phyloP scores from a whole-genome alignment of 1,284 basidiomycete genomes.

The Takashimella tepidaria region DNA sequence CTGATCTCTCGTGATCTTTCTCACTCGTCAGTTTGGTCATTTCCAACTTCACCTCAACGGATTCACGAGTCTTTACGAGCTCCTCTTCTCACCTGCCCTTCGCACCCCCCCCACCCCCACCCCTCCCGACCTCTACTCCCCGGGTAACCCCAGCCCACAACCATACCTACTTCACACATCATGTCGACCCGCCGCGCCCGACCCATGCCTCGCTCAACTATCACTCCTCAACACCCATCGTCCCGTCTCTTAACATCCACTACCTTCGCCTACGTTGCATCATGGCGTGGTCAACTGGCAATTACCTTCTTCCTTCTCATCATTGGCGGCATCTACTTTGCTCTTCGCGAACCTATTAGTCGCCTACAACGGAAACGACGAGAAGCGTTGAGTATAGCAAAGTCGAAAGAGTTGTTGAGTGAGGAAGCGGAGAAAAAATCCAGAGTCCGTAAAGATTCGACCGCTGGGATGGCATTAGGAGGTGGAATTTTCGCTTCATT shows the following conservation, averaged over 20 bases:
- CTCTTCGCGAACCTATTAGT: slow-evolving; percentile 30
- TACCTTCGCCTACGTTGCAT: slow-evolving; percentile 39
- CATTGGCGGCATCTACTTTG: slow-evolving; percentile 39
- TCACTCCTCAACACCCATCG: slow-evolving; percentile 1
- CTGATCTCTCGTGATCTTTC: neutral
- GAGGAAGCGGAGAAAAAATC: slow-evolving; percentile 12
- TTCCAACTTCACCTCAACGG: neutral
- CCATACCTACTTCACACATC: neutral
- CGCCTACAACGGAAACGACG: slow-evolving; percentile 21
- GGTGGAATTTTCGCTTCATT: neutral
- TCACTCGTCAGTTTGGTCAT: neutral
- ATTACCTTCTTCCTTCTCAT: slow-evolving; percentile 38
- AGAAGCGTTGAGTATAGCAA: slow-evolving; percentile 18
- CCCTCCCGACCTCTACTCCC: neutral
- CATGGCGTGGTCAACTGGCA: slow-evolving; percentile 45
- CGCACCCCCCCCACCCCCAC: neutral
- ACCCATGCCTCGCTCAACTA: slow-evolving; percentile 1
- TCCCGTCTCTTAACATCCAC: slow-evolving; percentile 27
- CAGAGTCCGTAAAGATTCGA: no score
- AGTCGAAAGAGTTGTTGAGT: neutral
- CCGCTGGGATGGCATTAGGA: no score
- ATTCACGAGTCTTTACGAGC: no score
- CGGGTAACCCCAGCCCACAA: neutral
- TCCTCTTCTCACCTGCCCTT: neutral
- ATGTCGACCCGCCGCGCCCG: neutral